phyloP scores from a whole-genome alignment of 2,329 filamentous ascomycete genomes.

The Colletotrichum sp. region DNA sequence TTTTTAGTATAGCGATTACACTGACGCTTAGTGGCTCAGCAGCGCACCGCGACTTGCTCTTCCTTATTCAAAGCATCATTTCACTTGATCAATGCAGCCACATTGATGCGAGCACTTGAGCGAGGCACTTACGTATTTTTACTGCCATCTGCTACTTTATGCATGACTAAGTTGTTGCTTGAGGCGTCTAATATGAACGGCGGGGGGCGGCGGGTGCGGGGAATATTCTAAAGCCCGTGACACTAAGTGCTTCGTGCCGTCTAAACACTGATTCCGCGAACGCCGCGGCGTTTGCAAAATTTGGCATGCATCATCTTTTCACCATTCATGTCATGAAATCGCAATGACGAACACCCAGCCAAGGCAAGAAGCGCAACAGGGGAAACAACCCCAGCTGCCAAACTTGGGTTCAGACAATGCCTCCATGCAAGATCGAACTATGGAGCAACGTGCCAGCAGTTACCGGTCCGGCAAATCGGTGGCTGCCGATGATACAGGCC shows the following conservation, averaged over 20 bases:
- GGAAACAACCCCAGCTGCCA: background rate
- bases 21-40: background rate
- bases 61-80: background rate
- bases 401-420: too few species aligned
- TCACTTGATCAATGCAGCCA: background rate
- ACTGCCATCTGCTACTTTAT: background rate
- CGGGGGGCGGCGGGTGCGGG: background rate
- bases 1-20: background rate
- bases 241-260: background rate
- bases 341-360: background rate
- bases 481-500: background rate
- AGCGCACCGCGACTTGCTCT: background rate
- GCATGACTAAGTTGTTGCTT: background rate
- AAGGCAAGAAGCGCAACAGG: background rate
- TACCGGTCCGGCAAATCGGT: background rate
- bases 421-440: background rate
- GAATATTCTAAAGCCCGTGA: background rate
- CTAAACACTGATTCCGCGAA: background rate
- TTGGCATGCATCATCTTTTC: background rate
- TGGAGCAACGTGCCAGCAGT: background rate
- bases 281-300: background rate
- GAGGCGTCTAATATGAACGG: background rate
- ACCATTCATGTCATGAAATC: background rate
- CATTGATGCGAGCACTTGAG: background rate
- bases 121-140: background rate